Evolutionary conservation across 1,139 yeast genomes (phyloP), one percentile per base, ranked within the genome.

Genomic region (Pichia sp.): DNA sequence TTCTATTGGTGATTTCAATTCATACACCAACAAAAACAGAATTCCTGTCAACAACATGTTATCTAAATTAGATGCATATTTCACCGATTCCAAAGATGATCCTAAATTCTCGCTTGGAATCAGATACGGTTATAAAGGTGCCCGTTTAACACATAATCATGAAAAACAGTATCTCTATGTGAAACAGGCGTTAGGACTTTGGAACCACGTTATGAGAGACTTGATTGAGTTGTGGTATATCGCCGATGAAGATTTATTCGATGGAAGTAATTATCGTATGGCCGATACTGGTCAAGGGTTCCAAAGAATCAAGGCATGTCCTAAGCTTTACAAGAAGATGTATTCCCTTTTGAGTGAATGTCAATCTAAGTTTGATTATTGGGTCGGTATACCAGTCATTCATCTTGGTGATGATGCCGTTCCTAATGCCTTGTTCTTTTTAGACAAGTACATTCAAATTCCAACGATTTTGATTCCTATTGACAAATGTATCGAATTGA

Each of bases 201-300:
- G 93, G 93, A 79, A 86, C 0, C 73, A 79, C 46, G 82, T 84
- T 50, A 85, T 83, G 79, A 69, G 84, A 42, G 88, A 84, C 55
- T 81, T 84, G 84, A 79, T 83, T 53, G 77, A 75, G 63, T 65
- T 84, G 21, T 84, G 91, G 90, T 79, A 78, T 40, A 72, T 81
- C 38, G 88, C 90, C 0, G 93, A 84, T 58, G 75, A 75, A 34
- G 91, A 85, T 60, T 65, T 84, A 44, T 75, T 81, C 53, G 70
- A 70, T 54, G 75, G 80, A 2, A 39, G 65, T 20, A 67, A 69
- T 19, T 84, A 85, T 59, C 72, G 74, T 52, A 66, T 84, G 34
- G 70, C 77, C n/a, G 83, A 84, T 48, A 84, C 91, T 0, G 93
- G 91, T 3, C 93, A 84, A 63, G 93, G 93, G 20, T 69, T 85